Evolutionary conservation across 2,329 filamentous ascomycete genomes (phyloP).

Genomic region (Paecilomyces fulvus): DNA sequence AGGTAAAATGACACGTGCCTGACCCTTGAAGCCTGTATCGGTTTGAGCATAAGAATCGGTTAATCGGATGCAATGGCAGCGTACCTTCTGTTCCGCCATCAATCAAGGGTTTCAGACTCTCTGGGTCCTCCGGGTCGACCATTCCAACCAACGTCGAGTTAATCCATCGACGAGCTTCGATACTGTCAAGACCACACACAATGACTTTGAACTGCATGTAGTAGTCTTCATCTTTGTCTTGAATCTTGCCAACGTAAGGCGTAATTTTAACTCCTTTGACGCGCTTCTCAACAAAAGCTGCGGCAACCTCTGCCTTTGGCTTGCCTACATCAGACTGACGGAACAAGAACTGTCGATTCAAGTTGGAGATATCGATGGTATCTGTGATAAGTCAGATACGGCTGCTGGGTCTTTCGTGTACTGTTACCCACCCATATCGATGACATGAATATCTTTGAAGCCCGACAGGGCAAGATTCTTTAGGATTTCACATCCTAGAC

Average conservation of each 20-base stretch:
- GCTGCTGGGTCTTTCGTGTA: background rate
- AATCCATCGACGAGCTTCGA: conserved; percentile 97
- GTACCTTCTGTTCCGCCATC: conserved; percentile 89
- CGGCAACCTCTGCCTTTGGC: conserved; percentile 87
- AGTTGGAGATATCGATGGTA: conserved; percentile 96
- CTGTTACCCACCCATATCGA: conserved; percentile 76
- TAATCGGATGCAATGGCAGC: background rate
- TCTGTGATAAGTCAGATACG: conserved; percentile 46
- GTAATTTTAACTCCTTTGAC: conserved; percentile 90
- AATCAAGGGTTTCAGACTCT: conserved; percentile 85
- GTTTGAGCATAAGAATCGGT: conserved; percentile 6
- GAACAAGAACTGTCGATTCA: conserved; percentile 97
- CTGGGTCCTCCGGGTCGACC: conserved; percentile 73
- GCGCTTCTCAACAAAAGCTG: conserved; percentile 79
- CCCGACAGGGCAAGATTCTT: conserved; percentile 93
- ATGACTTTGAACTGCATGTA: conserved; percentile 96
- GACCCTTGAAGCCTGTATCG: conserved; percentile 77
- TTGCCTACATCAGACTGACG: conserved; percentile 85
- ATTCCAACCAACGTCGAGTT: conserved; percentile 87
- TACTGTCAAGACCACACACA: conserved; percentile 90
- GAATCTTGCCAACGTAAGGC: conserved; percentile 87
- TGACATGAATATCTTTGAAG: conserved; percentile 96
- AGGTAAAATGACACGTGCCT: conserved; percentile 84
- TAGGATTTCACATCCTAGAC: conserved; percentile 89
- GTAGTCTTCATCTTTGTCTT: conserved; percentile 92